Base-by-base conservation (phyloP, 108 stramenopile species). In the Nitzschia sp. region DNA sequence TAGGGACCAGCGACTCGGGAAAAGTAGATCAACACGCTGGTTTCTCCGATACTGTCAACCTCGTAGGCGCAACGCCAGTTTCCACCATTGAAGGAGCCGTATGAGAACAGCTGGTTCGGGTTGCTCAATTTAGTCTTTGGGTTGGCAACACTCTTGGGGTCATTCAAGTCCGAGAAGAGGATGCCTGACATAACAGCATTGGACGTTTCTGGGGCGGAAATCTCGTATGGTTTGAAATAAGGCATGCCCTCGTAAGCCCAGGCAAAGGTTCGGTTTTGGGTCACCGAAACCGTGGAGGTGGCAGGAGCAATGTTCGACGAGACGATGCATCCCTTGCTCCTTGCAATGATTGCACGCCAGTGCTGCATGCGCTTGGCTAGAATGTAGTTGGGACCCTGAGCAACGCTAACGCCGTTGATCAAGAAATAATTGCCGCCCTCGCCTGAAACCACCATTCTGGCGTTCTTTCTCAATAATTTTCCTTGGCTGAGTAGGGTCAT, bases 171-270 rank as follows among this genome's bases (percentile, higher is more conserved):
- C 62, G 85, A 77, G 69, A 97, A 86, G 33, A 98, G 82, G 66
- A 98, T 84, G 52, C 96, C 97, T 11, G 85, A 87, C 98, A 98
- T 98, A 80, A 96, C 96, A 30, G 95, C 94, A 60, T 96, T 97
- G 71, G 96, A 96, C 23, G 95, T 96, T 77, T 97, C 97, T 29
- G 96, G 98, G 30, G 94, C 92, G 69, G 96, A 96, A 53, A 98
- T 97, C 73, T 98, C 98, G 69, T 95, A 92, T 27, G 97, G 96
- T 53, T 71, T 80, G 78, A 98, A 98, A 73, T 91, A 95, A 23
- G 94, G 95, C 95, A 98, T 97, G 48, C 97, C 98, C 63, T 93
- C 96, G 86, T 98, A 98, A 65, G 98, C 98, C 95, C 94, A 89
- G 8, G 96, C 98, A 78, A 98, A 98, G 35, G 96, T 96, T 63